Evolutionary conservation across 2,329 filamentous ascomycete species (phyloP).

Genomic region (Talaromyces verruculosus): DNA sequence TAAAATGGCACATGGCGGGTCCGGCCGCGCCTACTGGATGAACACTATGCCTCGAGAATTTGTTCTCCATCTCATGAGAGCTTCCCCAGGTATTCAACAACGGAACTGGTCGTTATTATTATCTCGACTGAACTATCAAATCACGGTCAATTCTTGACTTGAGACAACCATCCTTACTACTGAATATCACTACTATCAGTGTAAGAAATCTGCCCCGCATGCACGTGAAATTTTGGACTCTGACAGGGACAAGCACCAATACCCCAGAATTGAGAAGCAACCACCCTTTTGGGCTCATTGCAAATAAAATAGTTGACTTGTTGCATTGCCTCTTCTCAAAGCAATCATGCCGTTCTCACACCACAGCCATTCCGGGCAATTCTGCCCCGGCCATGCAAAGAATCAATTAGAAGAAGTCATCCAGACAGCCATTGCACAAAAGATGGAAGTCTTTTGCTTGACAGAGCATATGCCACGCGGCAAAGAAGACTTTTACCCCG

Average conservation of each 20-base stretch:
- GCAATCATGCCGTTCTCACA: conserved; percentile 99
- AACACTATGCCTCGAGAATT: neutral
- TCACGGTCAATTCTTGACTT: neutral
- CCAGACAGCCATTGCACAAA: conserved; percentile 71
- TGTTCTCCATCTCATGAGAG: neutral
- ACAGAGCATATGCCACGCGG: conserved; percentile 95
- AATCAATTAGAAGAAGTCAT: conserved; percentile 82
- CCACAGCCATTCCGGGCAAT: conserved; percentile 96
- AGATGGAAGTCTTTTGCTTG: conserved; percentile 79
- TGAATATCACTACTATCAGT: neutral
- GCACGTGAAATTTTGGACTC: neutral
- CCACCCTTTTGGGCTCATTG: neutral
- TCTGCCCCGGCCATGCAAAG: conserved; percentile 86
- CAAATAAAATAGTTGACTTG: too few species aligned
- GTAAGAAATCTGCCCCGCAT: conserved; percentile 14
- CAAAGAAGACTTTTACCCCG: conserved; percentile 80
- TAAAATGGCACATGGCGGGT: conserved; percentile 14
- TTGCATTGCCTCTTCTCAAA: too few species aligned
- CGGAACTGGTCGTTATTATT: neutral
- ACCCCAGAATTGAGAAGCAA: neutral
- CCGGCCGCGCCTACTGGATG: conserved; percentile 10
- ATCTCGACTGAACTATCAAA: neutral
- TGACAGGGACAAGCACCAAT: neutral
- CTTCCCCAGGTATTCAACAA: neutral
- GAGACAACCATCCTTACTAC: neutral